Base-by-base conservation (phyloP, 768 basidiomycete genomes). In the Rhodotorula sphaerocarpa region DNA sequence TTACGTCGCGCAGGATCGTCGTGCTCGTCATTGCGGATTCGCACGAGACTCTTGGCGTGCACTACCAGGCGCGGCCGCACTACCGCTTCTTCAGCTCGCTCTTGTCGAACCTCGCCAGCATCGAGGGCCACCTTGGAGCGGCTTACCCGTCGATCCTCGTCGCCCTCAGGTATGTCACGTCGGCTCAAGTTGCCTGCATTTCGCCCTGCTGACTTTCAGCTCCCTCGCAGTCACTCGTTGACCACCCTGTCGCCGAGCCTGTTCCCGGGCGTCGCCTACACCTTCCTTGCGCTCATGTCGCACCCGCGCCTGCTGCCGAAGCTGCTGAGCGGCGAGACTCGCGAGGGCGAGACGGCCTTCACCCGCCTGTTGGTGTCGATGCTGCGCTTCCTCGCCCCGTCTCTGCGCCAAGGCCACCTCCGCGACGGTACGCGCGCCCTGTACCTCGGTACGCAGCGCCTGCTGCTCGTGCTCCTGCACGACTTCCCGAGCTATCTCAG, bases 231-330 rank as follows among this genome's bases (percentile, higher is more conserved):
- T 73, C 92, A 96, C 73, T 90, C 90, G 5, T 85, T 96, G 75
- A 93, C 90, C 74, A 95, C 92, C 47, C 78, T 95, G 61, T 93
- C 97, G 74, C 95, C 95, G 12, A 86, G 86, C 9, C 90, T 89
- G 76, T 97, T 96, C 79, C 95, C 95, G 23, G 89, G 91, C 14
- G 99, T 99, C 75, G 87, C 92, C 2, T 99, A 97, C 77, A 93
- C 91, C 21, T 99, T 93, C 93, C 85, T 96, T 81, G 87, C 86
- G 67, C 80, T 97, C 48, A 85, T 99, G 73, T 96, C 95, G 28
- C 95, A 97, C 76, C 81, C 93, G 57, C 79, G 90, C 61, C 95
- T 97, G 81, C 92, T 99, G 90, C 92, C 95, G 20, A 93, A 95
- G 75, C 76, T 99, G 50, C 79, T 97, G 42, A 76, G 86, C 43